Conservation (phyloP, 352 stramenopile species). For the Globisporangium perplexum region DNA sequence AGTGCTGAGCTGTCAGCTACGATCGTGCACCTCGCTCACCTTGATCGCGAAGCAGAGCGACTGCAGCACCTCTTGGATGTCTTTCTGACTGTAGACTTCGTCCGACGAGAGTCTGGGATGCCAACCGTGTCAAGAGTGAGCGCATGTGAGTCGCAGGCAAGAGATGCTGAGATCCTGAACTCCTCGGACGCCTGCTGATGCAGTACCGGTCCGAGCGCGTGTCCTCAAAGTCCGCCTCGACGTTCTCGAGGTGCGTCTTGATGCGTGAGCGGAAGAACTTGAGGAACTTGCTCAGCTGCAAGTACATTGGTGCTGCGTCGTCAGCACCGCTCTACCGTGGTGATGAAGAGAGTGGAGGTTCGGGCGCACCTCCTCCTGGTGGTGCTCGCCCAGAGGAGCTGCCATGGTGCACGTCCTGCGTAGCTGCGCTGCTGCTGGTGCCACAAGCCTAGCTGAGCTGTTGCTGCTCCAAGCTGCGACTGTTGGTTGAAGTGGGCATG, state of each 20-base stretch:
- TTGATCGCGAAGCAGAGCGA: constrained; percentile 81
- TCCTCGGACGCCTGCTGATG: too few relatives aligned
- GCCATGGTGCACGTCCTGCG: constrained; percentile 5
- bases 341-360: background rate
- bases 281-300: constrained; percentile 78
- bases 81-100: constrained; percentile 81
- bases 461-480: background rate
- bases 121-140: background rate
- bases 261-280: constrained; percentile 82
- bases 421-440: too few relatives aligned
- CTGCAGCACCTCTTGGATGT: constrained; percentile 65
- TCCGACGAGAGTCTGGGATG: constrained; percentile 55
- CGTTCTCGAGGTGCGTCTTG: constrained; percentile 70
- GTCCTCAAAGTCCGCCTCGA: constrained; percentile 83
- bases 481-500: background rate
- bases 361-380: constrained; percentile 57
- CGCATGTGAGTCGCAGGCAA: background rate
- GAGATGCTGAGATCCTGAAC: background rate
- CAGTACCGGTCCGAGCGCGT: constrained; percentile 60
- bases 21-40: constrained; percentile 14
- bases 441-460: background rate
- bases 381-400: constrained; percentile 32
- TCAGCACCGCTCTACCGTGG: background rate
- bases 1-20: background rate
- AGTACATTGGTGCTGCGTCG: too few relatives aligned